Evolutionary conservation across 2,329 filamentous ascomycete species (phyloP).

Genomic region (Berkeleyomyces rouxiae): DNA sequence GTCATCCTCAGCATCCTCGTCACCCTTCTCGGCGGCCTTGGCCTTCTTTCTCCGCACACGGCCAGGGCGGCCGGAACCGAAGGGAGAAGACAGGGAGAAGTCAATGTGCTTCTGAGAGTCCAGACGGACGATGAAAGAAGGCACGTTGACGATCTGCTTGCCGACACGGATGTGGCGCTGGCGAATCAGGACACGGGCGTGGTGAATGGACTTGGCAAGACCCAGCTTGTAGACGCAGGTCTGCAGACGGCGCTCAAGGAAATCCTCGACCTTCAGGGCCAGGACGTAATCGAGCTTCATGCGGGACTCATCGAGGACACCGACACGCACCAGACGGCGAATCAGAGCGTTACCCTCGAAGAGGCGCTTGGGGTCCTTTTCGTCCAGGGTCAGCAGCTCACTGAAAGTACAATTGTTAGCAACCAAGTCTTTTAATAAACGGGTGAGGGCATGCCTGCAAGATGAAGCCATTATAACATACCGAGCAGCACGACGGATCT

Average conservation of each 20-base stretch:
- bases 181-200: constrained; percentile 98
- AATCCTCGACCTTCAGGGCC: constrained; percentile 97
- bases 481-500: constrained; percentile 99
- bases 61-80: constrained; percentile 89
- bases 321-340: constrained; percentile 98
- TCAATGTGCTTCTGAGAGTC: constrained; percentile 99
- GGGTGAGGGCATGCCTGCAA: no score
- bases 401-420: constrained; percentile 28
- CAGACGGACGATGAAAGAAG: constrained; percentile 97
- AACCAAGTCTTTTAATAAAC: not conserved
- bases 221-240: constrained; percentile 99
- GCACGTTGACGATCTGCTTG: constrained; percentile 99
- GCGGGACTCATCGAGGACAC: constrained; percentile 98
- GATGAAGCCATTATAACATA: constrained; percentile 27
- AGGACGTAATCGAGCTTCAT: constrained; percentile 99
- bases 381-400: constrained; percentile 98
- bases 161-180: constrained; percentile 99
- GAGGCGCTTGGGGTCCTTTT: constrained; percentile 99
- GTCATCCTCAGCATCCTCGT: constrained; percentile 68
- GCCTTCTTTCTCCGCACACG: constrained; percentile 99
- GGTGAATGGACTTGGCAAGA: constrained; percentile 99
- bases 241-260: constrained; percentile 99
- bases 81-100: constrained; percentile 93
- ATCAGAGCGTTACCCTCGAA: constrained; percentile 99
- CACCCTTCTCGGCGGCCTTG: constrained; percentile 78